Percentiles rank a stretch among this genome's conserved stretches.
Conservation (phyloP, 192 early-diverging fungal species). For the Backusella luteola region DNA sequence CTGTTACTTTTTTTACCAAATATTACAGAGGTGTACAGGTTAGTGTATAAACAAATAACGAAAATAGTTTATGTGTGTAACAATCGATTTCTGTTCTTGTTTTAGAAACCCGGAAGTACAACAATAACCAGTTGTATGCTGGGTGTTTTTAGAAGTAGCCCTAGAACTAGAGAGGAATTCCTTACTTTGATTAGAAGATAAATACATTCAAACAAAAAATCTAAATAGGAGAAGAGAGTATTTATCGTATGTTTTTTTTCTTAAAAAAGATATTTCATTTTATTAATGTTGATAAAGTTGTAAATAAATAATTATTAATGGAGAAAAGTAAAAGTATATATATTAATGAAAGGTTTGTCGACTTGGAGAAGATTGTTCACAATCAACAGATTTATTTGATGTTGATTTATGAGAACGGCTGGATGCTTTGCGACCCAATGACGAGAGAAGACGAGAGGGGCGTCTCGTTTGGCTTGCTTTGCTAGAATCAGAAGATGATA, state of each 20-base stretch:
- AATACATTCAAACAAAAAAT: conserved; percentile 4
- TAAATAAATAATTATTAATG: conserved; percentile 2
- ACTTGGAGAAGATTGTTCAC: neutral
- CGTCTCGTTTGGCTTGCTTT: neutral
- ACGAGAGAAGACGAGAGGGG: conserved; percentile 6
- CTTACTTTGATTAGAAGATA: conserved; percentile 69
- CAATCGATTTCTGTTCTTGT: neutral
- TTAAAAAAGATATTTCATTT: neutral
- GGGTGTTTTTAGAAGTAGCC: conserved; percentile 87
- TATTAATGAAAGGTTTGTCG: neutral
- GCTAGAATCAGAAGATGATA: conserved; percentile 8
- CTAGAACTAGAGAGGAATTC: conserved; percentile 96
- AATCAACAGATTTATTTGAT: neutral
- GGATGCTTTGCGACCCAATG: conserved; percentile 13
- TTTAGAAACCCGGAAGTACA: conserved; percentile 88
- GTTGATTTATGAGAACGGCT: neutral
- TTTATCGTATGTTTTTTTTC: neutral
- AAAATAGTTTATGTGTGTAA: neutral
- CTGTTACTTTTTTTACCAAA: neutral
- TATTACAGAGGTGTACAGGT: conserved; percentile 12
- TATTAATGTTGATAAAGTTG: neutral
- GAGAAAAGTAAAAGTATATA: neutral
- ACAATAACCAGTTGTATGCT: conserved; percentile 97
- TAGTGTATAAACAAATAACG: neutral
- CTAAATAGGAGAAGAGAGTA: neutral